A percentile compares a stretch with the other conserved stretches of the same genome.
Evolutionary conservation across 2,329 filamentous ascomycete species (phyloP).

Genomic region (Penicillium sp.): DNA sequence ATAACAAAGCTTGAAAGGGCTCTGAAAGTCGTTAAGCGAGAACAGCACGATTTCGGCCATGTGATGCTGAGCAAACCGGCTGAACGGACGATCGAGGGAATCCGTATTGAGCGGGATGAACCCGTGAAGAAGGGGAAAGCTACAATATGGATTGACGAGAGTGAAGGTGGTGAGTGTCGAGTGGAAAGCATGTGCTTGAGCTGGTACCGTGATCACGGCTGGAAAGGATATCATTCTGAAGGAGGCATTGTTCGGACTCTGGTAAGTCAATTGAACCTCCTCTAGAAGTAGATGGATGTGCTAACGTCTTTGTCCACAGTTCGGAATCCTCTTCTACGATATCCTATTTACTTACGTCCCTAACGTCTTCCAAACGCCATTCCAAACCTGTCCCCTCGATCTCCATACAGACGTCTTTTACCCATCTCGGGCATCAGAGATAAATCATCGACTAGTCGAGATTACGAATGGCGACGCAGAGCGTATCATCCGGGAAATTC

Average conservation of each 20-base stretch:
- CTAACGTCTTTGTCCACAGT: conserved; percentile 35
- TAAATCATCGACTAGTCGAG: conserved; percentile 81
- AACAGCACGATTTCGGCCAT: conserved; percentile 92
- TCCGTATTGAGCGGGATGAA: conserved; percentile 68
- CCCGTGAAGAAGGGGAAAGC: conserved; percentile 39
- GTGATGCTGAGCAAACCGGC: conserved; percentile 73
- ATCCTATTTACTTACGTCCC: conserved; percentile 90
- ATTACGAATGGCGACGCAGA: conserved; percentile 80
- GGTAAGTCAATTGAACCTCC: conserved; percentile 23
- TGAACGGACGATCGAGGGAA: conserved; percentile 73
- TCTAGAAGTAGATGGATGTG: neutral
- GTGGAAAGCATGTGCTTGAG: conserved; percentile 95
- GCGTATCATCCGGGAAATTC: conserved; percentile 65
- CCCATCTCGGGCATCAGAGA: conserved; percentile 78
- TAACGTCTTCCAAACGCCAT: conserved; percentile 95
- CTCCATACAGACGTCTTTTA: conserved; percentile 93
- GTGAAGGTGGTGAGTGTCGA: conserved; percentile 70
- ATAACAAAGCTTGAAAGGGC: conserved; percentile 86
- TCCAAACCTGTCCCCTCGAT: conserved; percentile 90
- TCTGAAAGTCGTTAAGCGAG: conserved; percentile 76
- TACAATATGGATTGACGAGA: conserved; percentile 86
- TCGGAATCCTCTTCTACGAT: conserved; percentile 89
- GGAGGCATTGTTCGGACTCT: conserved; percentile 89
- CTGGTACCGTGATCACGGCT: conserved; percentile 77
- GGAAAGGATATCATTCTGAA: conserved; percentile 94